Evolutionary conservation across 2,329 filamentous ascomycete genomes (phyloP).

Genomic region (Penicillium capsulatum): DNA sequence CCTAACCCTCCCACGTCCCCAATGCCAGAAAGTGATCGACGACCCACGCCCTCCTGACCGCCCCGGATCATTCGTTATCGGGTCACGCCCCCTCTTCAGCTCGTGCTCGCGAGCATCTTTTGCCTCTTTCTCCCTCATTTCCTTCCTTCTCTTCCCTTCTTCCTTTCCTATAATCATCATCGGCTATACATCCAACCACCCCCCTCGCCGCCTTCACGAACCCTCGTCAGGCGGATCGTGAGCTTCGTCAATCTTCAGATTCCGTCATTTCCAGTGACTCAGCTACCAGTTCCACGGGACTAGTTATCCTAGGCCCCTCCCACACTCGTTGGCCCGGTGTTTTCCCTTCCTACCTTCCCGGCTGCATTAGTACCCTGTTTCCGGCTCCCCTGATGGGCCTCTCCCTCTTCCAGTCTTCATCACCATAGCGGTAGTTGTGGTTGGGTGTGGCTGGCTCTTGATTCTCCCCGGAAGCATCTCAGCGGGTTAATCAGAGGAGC

Average conservation of each 20-base stretch:
- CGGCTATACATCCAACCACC: neutral
- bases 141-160: conserved; percentile 3
- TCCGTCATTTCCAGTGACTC: conserved; percentile 5
- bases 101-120: conserved; percentile 21
- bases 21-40: neutral
- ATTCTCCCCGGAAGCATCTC: conserved; percentile 9
- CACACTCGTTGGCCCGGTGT: conserved; percentile 12
- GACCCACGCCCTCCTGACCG: conserved; percentile 31
- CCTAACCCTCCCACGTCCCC: neutral
- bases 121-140: conserved; percentile 22
- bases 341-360: conserved; percentile 17
- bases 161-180: conserved; percentile 6
- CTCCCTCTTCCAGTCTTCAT: conserved; percentile 21
- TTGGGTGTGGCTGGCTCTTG: conserved; percentile 21
- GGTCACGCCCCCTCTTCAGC: conserved; percentile 19
- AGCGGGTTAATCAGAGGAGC: conserved; percentile 15
- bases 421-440: conserved; percentile 37
- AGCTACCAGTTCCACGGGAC: conserved; percentile 18
- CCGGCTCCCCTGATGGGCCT: conserved; percentile 35
- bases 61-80: conserved; percentile 33
- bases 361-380: conserved; percentile 6
- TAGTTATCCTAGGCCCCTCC: conserved; percentile 5
- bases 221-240: neutral
- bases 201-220: neutral
- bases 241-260: neutral